Evolutionary conservation across 495 filamentous ascomycete species (phyloP).

Genomic region (Filosporella fistucella): DNA sequence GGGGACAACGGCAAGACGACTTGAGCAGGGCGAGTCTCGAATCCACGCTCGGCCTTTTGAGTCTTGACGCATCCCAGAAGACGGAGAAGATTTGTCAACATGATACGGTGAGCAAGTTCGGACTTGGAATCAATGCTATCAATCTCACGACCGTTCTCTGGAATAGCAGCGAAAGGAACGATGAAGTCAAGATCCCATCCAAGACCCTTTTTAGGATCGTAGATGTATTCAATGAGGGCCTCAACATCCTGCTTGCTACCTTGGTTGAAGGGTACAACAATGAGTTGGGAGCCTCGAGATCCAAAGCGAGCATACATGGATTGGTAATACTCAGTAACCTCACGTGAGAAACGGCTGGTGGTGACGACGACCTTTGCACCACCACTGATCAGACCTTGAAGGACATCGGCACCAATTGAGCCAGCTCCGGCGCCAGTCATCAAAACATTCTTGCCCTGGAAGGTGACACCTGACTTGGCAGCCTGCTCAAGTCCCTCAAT

Average conservation of each 20-base stretch:
- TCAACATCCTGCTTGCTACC: slow-evolving; percentile 97
- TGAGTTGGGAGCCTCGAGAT: slow-evolving; percentile 88
- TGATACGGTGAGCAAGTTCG: slow-evolving; percentile 96
- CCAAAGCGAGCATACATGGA: slow-evolving; percentile 95
- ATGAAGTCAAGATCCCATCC: slow-evolving; percentile 98
- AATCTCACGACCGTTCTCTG: slow-evolving; percentile 96
- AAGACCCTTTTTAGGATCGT: slow-evolving; percentile 92
- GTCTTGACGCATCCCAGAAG: slow-evolving; percentile 87
- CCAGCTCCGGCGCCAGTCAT: slow-evolving; percentile 99
- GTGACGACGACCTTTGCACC: slow-evolving; percentile 95
- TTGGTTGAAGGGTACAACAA: slow-evolving; percentile 98
- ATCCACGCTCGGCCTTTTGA: slow-evolving; percentile 81
- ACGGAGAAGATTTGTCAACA: slow-evolving; percentile 94
- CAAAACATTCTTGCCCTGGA: slow-evolving; percentile 91
- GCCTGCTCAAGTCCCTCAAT: slow-evolving; percentile 87
- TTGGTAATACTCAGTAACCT: slow-evolving; percentile 99
- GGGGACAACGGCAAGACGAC: slow-evolving; percentile 94
- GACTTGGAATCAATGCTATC: slow-evolving; percentile 97
- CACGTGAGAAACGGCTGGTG: slow-evolving; percentile 90
- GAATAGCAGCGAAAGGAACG: slow-evolving; percentile 94
- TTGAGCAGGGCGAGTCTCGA: slow-evolving; percentile 92
- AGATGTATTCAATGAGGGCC: slow-evolving; percentile 90
- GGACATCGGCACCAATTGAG: slow-evolving; percentile 96
- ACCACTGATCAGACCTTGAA: slow-evolving; percentile 94
- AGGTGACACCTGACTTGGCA: slow-evolving; percentile 80